Evolutionary conservation across 805 yeast genomes (phyloP).

Genomic region (Lachancea fermentati): DNA sequence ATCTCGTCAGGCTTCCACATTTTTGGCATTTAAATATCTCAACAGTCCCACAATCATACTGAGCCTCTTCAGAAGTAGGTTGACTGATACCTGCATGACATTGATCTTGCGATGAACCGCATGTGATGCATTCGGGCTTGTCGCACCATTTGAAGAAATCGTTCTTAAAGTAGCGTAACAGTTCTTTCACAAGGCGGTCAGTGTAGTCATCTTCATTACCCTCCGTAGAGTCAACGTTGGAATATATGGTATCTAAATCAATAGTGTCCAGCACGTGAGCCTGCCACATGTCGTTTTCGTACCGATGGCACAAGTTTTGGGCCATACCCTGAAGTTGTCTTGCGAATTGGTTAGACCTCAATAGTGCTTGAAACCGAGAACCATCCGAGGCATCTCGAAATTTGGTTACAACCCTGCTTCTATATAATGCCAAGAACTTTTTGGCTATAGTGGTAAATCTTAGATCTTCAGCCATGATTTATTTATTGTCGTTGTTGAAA

Average conservation of each 20-base stretch:
- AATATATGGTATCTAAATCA: constrained; percentile 53
- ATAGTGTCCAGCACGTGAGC: constrained; percentile 58
- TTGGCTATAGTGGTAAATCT: constrained; percentile 9
- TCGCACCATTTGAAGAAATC: constrained; percentile 84
- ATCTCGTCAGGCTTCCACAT: constrained; percentile 48
- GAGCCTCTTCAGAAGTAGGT: constrained; percentile 42
- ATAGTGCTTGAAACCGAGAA: constrained; percentile 15
- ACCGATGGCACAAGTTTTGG: constrained; percentile 27
- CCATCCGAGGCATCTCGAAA: constrained; percentile 17
- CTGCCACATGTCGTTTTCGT: constrained; percentile 40
- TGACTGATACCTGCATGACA: constrained; percentile 34
- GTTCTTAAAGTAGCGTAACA: constrained; percentile 65
- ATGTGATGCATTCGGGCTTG: constrained; percentile 52
- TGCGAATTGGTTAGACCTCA: constrained; percentile 21
- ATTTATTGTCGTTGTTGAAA: background rate
- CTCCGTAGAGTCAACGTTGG: constrained; percentile 35
- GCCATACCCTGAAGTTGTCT: constrained; percentile 19
- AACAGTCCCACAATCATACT: constrained; percentile 45
- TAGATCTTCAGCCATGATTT: constrained; percentile 1
- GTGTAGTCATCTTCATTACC: constrained; percentile 35
- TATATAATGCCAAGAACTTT: constrained; percentile 21
- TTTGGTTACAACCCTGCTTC: constrained; percentile 15
- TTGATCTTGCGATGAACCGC: constrained; percentile 41
- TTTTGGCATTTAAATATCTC: constrained; percentile 59
- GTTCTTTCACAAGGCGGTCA: constrained; percentile 53